Conservation (phyloP, 495 filamentous ascomycete genomes). For the Penicillium ucsense region DNA sequence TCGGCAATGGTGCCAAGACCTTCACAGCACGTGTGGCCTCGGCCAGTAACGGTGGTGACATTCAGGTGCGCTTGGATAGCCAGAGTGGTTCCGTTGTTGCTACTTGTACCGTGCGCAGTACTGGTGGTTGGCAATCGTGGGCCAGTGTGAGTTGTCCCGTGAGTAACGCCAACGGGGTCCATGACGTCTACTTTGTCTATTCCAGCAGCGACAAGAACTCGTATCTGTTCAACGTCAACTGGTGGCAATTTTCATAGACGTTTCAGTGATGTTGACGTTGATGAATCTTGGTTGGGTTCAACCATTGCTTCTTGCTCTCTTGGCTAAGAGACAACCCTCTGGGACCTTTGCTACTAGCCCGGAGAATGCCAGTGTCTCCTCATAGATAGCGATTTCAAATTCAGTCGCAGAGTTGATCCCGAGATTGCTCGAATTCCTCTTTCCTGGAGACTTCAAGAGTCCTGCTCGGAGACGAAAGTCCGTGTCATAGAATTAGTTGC, state of each 20-base stretch:
- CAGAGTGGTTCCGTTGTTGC: neutral
- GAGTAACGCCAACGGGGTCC: neutral
- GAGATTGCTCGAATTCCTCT: no score
- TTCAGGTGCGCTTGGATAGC: neutral
- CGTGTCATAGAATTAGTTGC: no score
- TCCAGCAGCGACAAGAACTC: neutral
- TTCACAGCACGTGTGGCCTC: neutral
- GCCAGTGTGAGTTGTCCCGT: neutral
- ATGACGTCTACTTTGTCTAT: neutral
- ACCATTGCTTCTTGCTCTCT: no score
- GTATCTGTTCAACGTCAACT: neutral
- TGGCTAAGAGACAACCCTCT: no score
- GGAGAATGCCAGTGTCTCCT: no score
- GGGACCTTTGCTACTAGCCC: no score
- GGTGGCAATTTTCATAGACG: neutral
- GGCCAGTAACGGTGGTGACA: neutral
- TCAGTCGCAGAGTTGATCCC: no score
- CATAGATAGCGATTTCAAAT: no score
- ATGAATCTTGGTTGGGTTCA: no score
- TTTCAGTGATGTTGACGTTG: no score
- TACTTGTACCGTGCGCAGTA: neutral
- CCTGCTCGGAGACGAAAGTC: no score
- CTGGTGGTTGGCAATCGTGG: neutral
- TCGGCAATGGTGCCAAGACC: constrained; percentile 1
- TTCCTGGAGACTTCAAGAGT: no score